A percentile compares a stretch with the other conserved stretches of the same genome.
Evolutionary conservation across 768 basidiomycete genomes (phyloP).

Genomic region (Phlebiopsis gigantea): DNA sequence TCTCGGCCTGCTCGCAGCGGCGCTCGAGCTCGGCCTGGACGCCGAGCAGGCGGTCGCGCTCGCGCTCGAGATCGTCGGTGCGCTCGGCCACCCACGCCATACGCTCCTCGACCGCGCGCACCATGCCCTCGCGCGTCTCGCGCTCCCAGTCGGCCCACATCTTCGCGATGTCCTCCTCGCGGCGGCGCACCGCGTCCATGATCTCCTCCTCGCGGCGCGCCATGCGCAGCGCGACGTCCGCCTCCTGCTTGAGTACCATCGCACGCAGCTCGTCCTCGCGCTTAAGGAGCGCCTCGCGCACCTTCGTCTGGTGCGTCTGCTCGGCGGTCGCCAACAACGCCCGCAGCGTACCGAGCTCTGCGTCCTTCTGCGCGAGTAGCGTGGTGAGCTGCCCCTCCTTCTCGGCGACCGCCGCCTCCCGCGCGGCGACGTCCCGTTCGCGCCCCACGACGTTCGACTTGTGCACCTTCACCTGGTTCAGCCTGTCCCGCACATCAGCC

Average conservation of each 20-base stretch:
- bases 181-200: slow-evolving; percentile 55
- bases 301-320: slow-evolving; percentile 32
- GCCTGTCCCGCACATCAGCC: slow-evolving; percentile 33
- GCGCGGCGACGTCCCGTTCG: slow-evolving; percentile 58
- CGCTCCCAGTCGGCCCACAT: slow-evolving; percentile 58
- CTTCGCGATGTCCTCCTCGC: slow-evolving; percentile 59
- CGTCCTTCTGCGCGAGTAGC: slow-evolving; percentile 51
- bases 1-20: slow-evolving; percentile 40
- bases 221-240: slow-evolving; percentile 64
- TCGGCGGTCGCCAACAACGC: slow-evolving; percentile 35
- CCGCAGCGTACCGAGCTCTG: slow-evolving; percentile 46
- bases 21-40: slow-evolving; percentile 46
- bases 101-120: slow-evolving; percentile 31
- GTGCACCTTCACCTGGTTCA: slow-evolving; percentile 60
- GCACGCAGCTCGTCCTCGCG: slow-evolving; percentile 68
- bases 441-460: slow-evolving; percentile 47
- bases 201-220: slow-evolving; percentile 65
- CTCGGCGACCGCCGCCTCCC: slow-evolving; percentile 51
- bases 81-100: slow-evolving; percentile 43
- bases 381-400: slow-evolving; percentile 48
- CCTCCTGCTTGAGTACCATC: slow-evolving; percentile 61
- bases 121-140: slow-evolving; percentile 30
- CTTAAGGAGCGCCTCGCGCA: slow-evolving; percentile 50
- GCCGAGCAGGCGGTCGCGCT: slow-evolving; percentile 44
- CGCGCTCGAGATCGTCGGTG: slow-evolving; percentile 48